Evolutionary conservation across 306 rosid species (phyloP).

Genomic region (Dalbergia cochinchinensis): DNA sequence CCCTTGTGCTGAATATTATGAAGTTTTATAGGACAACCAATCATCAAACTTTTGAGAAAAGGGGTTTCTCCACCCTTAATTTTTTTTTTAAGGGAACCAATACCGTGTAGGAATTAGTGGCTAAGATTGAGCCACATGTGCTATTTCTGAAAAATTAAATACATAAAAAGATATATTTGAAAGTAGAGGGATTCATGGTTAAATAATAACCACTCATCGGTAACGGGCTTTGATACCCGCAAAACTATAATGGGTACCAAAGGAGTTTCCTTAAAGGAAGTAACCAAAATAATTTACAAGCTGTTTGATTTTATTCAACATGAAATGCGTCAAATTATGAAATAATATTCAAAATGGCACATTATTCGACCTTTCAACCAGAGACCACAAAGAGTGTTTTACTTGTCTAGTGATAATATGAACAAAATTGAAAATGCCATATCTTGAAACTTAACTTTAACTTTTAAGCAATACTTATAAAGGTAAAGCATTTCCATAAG

Average conservation of each 20-base stretch:
- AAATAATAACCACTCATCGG: too few species aligned
- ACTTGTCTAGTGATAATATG: neutral
- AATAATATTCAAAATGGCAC: constrained; percentile 1
- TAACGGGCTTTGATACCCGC: too few species aligned
- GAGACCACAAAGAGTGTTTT: neutral
- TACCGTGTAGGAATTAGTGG: too few species aligned
- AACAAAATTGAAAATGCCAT: neutral
- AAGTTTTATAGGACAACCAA: neutral
- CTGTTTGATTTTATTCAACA: neutral
- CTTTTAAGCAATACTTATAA: neutral
- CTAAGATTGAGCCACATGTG: too few species aligned
- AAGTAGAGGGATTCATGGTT: too few species aligned
- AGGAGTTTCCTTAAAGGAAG: neutral
- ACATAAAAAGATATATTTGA: too few species aligned
- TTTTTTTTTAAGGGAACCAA: too few species aligned
- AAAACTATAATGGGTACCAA: too few species aligned
- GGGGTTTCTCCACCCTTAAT: too few species aligned
- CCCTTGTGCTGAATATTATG: neutral
- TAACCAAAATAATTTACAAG: neutral
- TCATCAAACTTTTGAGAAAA: neutral
- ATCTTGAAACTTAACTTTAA: constrained; percentile 4
- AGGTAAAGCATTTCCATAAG: neutral
- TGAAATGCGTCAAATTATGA: neutral
- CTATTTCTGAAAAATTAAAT: too few species aligned
- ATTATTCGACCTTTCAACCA: neutral